Evolutionary conservation across 306 rosid species (phyloP).

Genomic region (Vigna reflexopilosa): DNA sequence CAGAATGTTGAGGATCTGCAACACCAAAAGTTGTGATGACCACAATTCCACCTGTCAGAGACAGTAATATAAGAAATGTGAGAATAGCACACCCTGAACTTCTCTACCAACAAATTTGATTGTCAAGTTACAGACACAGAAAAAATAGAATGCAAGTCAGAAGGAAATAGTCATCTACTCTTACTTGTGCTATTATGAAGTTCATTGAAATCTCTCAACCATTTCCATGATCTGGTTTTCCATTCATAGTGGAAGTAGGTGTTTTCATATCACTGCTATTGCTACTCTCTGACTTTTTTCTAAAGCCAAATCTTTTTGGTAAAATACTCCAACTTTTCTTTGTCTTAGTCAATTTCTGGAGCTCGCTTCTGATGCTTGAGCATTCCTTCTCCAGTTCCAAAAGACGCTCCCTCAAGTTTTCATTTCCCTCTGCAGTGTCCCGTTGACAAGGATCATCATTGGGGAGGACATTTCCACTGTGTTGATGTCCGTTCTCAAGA

Average conservation of each 20-base stretch:
- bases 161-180: constrained; percentile 26
- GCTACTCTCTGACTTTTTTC: constrained; percentile 59
- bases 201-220: constrained; percentile 45
- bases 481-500: constrained; percentile 64
- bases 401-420: constrained; percentile 72
- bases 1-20: constrained; percentile 5
- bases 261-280: constrained; percentile 45
- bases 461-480: constrained; percentile 52
- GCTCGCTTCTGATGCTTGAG: constrained; percentile 68
- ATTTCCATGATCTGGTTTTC: constrained; percentile 51
- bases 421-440: constrained; percentile 51
- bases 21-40: not conserved
- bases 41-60: constrained; percentile 17
- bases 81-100: not conserved
- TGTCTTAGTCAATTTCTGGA: constrained; percentile 72
- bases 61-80: constrained; percentile 20
- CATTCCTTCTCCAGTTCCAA: constrained; percentile 83
- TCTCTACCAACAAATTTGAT: constrained; percentile 35
- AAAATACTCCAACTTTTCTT: constrained; percentile 82
- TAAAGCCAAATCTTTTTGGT: constrained; percentile 73
- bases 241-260: constrained; percentile 49
- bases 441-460: constrained; percentile 44
- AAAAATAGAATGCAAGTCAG: constrained; percentile 13
- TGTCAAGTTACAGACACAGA: constrained; percentile 32
- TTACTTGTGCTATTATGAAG: constrained; percentile 40